A percentile compares a stretch with the other conserved stretches of the same genome.
phyloP scores from a whole-genome alignment of 2,329 filamentous ascomycete species.

The Paraphaeosphaeria sporulosa region DNA sequence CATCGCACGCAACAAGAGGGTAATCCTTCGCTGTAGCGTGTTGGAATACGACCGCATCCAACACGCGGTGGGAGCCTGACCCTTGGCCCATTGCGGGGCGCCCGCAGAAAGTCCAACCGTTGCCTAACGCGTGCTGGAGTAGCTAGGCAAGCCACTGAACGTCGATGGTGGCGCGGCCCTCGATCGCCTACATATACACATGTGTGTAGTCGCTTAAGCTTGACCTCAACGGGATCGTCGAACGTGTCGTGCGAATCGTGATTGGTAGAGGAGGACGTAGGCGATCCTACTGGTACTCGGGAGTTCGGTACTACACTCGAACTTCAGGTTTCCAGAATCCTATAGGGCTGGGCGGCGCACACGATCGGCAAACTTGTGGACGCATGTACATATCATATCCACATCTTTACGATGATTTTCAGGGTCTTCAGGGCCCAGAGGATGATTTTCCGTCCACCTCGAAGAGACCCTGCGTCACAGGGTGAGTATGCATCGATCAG shows the following conservation, averaged over 20 bases:
- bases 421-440: slow-evolving; percentile 3
- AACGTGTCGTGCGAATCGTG: not conserved
- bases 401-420: no score
- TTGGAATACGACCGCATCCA: slow-evolving; percentile 7
- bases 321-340: not conserved
- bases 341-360: slow-evolving; percentile 3
- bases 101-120: slow-evolving; percentile 1
- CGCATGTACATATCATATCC: not conserved
- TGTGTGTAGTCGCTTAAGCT: slow-evolving; percentile 2
- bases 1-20: slow-evolving; percentile 4
- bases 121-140: not conserved
- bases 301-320: not conserved
- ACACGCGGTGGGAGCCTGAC: slow-evolving; percentile 10
- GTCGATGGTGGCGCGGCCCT: not conserved
- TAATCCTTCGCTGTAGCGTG: slow-evolving; percentile 9
- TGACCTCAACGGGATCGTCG: not conserved
- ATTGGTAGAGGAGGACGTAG: slow-evolving; percentile 3
- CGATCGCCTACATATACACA: slow-evolving; percentile 2
- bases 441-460: not conserved
- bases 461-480: not conserved
- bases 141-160: not conserved
- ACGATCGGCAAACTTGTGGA: not conserved
- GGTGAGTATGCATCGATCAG: not conserved
- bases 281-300: not conserved
- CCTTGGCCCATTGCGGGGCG: slow-evolving; percentile 10